Evolutionary conservation across 768 basidiomycete genomes (phyloP), one percentile per base, ranked within the genome.

Genomic region (Russula earlei): DNA sequence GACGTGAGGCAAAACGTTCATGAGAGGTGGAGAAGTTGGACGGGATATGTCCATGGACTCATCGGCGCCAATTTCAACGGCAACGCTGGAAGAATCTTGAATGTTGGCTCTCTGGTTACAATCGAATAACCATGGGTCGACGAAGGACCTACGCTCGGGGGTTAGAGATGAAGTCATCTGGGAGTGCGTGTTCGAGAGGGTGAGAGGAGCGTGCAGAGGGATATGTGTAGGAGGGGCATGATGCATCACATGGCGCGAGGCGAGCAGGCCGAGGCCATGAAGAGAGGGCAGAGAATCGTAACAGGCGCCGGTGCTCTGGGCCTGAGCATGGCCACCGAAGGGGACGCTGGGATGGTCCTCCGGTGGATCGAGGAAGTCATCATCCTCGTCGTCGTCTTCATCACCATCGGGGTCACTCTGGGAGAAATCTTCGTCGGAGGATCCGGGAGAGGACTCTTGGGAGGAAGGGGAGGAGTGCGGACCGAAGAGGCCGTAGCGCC

Each of bases 401-500:
- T 58, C 56, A 1, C n/a, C 7, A 9, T 58, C 52, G 4, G 19
- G 52, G 12, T 58, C 56, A 41, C 52, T 58, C 34, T 49, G 56
- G 41, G 56, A 58, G 17, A 58, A 53, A 46, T 68, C 68, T 3
- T 73, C 71, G 24, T 70, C 70, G 6, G 53, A 63, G 40, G 72
- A 67, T 0, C 70, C 42, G 67, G 51, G 68, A 41, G 75, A 75
- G 36, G 69, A 69, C 22, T 71, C 71, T 22, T 75, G 71, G 5
- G 77, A 79, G 25, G 75, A 75, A 1, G 72, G 68, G 4, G 75
- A 12, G 4, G 24, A 75, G 1, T 33, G 56, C 55, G 59, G 55
- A 40, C 56, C 65, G 65, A 76, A 74, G 29, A 85, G 68, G 4
- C 84, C 84, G 66, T 83, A 87, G 52, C 83, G 79, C 11, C 84